Evolutionary conservation across 2,329 filamentous ascomycete species (phyloP).

Genomic region (Microcyclospora pomicola): DNA sequence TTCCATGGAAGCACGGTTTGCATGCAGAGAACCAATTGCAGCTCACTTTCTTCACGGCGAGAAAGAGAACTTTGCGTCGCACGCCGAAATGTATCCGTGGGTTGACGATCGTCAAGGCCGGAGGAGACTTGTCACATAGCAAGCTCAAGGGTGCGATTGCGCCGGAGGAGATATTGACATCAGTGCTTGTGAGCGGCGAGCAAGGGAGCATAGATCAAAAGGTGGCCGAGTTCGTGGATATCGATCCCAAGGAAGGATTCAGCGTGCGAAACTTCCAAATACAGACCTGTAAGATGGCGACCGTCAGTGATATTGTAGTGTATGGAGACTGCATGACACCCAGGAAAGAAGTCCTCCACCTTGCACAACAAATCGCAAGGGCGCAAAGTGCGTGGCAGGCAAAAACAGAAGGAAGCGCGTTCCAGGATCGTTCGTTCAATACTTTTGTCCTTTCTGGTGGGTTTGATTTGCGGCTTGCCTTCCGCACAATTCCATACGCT

Average conservation of each 20-base stretch:
- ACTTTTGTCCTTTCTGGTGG: slow-evolving; percentile 62
- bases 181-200: slow-evolving; percentile 12
- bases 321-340: slow-evolving; percentile 62
- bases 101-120: slow-evolving; percentile 77
- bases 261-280: slow-evolving; percentile 97
- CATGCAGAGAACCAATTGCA: slow-evolving; percentile 83
- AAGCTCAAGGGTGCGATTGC: slow-evolving; percentile 79
- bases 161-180: slow-evolving; percentile 62
- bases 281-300: slow-evolving; percentile 74
- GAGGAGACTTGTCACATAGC: slow-evolving; percentile 58
- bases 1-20: slow-evolving; percentile 91
- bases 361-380: slow-evolving; percentile 50
- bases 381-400: slow-evolving; percentile 67
- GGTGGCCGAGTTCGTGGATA: slow-evolving; percentile 56
- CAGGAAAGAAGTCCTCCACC: slow-evolving; percentile 50
- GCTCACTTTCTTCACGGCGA: slow-evolving; percentile 72
- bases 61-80: slow-evolving; percentile 55
- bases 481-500: slow-evolving; percentile 5
- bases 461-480: slow-evolving; percentile 8
- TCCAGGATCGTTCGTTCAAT: slow-evolving; percentile 49
- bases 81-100: slow-evolving; percentile 66
- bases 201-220: slow-evolving; percentile 26
- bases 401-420: slow-evolving; percentile 37
- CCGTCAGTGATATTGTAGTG: slow-evolving; percentile 80
- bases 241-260: slow-evolving; percentile 80